phyloP scores from a whole-genome alignment of 208 protist species.

The Herpetomonas samuelpessoai region DNA sequence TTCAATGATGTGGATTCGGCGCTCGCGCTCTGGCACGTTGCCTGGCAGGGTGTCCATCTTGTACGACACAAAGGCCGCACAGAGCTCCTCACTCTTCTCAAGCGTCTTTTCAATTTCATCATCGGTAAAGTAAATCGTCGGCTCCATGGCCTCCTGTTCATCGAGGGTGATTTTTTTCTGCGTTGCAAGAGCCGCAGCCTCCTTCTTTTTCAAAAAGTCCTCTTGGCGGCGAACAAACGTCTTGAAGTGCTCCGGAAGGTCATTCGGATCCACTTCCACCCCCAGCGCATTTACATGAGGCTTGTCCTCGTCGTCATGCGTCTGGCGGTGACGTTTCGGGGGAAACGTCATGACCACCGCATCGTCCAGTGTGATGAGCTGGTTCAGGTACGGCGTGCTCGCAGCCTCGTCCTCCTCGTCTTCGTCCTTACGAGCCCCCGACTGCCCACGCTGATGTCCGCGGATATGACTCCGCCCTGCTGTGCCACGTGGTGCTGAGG shows the following conservation, averaged over 20 bases:
- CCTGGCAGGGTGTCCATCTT: constrained; percentile 60
- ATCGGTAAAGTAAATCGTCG: constrained; percentile 63
- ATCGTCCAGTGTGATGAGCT: constrained; percentile 51
- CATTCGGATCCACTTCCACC: constrained; percentile 58
- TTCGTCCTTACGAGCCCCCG: background rate
- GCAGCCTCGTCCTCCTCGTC: constrained; percentile 4
- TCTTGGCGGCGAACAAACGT: constrained; percentile 83
- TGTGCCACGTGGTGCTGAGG: constrained; percentile 13
- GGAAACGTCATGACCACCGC: constrained; percentile 67
- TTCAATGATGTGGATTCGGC: constrained; percentile 60
- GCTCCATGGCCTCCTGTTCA: constrained; percentile 80
- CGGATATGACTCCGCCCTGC: background rate
- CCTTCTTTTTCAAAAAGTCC: constrained; percentile 84
- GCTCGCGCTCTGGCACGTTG: constrained; percentile 73
- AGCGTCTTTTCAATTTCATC: constrained; percentile 77
- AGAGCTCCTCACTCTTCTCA: constrained; percentile 61
- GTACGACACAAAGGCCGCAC: constrained; percentile 55
- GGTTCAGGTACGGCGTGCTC: constrained; percentile 18
- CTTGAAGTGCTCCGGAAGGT: constrained; percentile 73
- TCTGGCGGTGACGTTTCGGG: constrained; percentile 18
- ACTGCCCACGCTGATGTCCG: background rate
- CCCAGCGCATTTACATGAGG: constrained; percentile 59
- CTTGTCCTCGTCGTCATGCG: constrained; percentile 9
- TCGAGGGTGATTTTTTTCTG: constrained; percentile 63
- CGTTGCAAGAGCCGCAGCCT: constrained; percentile 25